These are phyloP conservation scores for Sporothrix humicola DNA, from an alignment of 2,329 filamentous ascomycete genomes.

Conservation along the genomic window DNA sequence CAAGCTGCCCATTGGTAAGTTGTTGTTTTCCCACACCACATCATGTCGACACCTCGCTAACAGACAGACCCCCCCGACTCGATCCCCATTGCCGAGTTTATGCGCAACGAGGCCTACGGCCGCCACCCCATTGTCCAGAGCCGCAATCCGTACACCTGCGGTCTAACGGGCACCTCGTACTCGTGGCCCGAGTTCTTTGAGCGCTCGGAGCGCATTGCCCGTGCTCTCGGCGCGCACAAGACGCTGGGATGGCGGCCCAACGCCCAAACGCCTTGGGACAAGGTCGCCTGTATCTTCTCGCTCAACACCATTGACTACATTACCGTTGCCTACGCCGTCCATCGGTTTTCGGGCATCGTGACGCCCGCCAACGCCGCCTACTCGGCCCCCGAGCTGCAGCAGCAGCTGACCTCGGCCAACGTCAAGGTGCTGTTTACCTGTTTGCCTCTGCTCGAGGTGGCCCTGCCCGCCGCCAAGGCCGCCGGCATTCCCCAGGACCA, in stretches of 20 bases:
- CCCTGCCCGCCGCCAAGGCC: constrained; percentile 66
- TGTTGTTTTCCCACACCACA: not conserved
- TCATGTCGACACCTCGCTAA: constrained; percentile 29
- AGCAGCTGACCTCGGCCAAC: constrained; percentile 68
- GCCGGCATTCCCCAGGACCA: constrained; percentile 64
- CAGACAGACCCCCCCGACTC: constrained; percentile 69
- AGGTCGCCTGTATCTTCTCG: constrained; percentile 73
- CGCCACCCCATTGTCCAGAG: constrained; percentile 67
- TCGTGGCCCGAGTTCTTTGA: constrained; percentile 31
- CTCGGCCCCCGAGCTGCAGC: constrained; percentile 67
- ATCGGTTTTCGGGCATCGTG: constrained; percentile 63
- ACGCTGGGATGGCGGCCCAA: constrained; percentile 73
- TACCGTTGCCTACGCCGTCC: constrained; percentile 59
- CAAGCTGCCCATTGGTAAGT: constrained; percentile 59
- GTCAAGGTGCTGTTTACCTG: constrained; percentile 74
- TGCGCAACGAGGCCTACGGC: constrained; percentile 74
- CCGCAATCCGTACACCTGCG: constrained; percentile 41
- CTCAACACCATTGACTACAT: constrained; percentile 72
- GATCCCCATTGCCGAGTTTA: constrained; percentile 76
- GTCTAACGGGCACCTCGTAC: constrained; percentile 39
- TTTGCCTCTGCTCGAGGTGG: constrained; percentile 63
- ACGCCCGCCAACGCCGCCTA: constrained; percentile 75
- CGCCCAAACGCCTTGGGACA: constrained; percentile 75
- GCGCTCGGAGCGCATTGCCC: constrained; percentile 37
- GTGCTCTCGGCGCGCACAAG: constrained; percentile 60